A percentile compares a stretch with the other conserved stretches of the same genome.
Conservation (phyloP, 176 grass and related monocot genomes). For the Miscanthus lutarioriparius region DNA sequence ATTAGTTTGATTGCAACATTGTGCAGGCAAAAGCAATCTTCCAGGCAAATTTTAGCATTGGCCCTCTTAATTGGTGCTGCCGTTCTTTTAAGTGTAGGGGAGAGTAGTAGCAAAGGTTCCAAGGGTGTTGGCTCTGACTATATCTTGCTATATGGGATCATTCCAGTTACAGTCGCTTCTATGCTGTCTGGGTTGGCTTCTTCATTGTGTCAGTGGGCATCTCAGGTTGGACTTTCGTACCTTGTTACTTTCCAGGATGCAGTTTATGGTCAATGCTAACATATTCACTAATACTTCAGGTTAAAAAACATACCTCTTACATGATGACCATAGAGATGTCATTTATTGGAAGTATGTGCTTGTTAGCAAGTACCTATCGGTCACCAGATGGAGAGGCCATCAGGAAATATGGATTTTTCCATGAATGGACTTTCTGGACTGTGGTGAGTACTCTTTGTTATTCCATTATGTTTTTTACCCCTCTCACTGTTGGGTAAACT, state of each 20-base stretch:
- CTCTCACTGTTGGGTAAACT: conserved; percentile 12
- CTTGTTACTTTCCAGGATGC: conserved; percentile 38
- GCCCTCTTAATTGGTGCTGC: conserved; percentile 74
- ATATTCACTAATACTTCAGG: conserved; percentile 54
- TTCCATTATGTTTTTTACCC: not conserved
- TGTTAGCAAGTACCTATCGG: conserved; percentile 73
- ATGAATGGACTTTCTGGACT: conserved; percentile 86
- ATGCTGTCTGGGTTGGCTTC: conserved; percentile 87
- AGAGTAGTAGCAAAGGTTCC: conserved; percentile 63
- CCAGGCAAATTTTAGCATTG: conserved; percentile 72
- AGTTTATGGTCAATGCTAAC: conserved; percentile 25
- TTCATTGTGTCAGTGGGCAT: conserved; percentile 93
- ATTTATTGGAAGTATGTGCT: conserved; percentile 83
- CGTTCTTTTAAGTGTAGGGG: conserved; percentile 82
- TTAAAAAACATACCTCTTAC: conserved; percentile 97
- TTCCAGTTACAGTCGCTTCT: conserved; percentile 88
- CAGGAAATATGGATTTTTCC: conserved; percentile 85
- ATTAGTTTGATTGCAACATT: conserved; percentile 19
- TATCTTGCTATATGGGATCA: conserved; percentile 78
- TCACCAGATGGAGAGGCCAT: conserved; percentile 95
- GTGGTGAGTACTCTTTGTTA: conserved; percentile 53
- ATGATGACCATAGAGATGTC: conserved; percentile 99
- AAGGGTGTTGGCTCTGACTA: conserved; percentile 51
- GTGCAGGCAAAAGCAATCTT: conserved; percentile 90
- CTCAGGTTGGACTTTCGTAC: conserved; percentile 58